Evolutionary conservation across 495 filamentous ascomycete species (phyloP).

Genomic region (Aspergillus cavernicola): DNA sequence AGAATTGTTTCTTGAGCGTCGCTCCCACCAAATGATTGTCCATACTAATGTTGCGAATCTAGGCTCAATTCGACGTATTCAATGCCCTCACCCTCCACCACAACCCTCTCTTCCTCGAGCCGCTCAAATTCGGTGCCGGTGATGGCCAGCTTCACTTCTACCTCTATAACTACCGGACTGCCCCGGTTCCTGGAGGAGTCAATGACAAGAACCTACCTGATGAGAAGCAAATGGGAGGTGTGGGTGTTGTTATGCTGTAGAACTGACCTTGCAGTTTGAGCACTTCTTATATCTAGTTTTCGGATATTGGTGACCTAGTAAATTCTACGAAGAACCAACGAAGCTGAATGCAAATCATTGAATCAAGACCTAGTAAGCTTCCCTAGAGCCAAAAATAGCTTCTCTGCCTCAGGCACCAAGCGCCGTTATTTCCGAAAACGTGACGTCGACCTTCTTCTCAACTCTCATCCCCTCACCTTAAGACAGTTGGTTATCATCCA

Average conservation of each 20-base stretch:
- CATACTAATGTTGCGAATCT: constrained; percentile 9
- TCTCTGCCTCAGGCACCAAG: constrained; percentile 19
- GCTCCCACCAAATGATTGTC: no score
- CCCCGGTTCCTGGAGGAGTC: constrained; percentile 76
- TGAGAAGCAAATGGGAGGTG: constrained; percentile 70
- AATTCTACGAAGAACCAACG: neutral
- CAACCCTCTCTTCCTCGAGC: constrained; percentile 85
- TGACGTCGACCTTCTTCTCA: constrained; percentile 13
- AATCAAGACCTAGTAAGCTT: no score
- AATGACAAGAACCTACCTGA: constrained; percentile 72
- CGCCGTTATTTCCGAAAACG: constrained; percentile 11
- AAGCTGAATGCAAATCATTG: no score
- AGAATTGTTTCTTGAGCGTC: no score
- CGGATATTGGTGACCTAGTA: neutral
- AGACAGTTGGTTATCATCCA: neutral
- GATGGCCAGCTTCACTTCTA: constrained; percentile 96
- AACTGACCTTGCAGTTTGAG: neutral
- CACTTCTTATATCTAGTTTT: constrained; percentile 2
- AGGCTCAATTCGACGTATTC: constrained; percentile 89
- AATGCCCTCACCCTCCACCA: constrained; percentile 92
- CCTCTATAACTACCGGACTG: constrained; percentile 90
- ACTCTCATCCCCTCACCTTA: neutral
- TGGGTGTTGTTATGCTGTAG: constrained; percentile 85
- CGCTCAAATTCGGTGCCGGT: constrained; percentile 89
- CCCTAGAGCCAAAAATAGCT: neutral